Evolutionary conservation across 768 basidiomycete species (phyloP).

Genomic region (Psilocybe tampanensis): DNA sequence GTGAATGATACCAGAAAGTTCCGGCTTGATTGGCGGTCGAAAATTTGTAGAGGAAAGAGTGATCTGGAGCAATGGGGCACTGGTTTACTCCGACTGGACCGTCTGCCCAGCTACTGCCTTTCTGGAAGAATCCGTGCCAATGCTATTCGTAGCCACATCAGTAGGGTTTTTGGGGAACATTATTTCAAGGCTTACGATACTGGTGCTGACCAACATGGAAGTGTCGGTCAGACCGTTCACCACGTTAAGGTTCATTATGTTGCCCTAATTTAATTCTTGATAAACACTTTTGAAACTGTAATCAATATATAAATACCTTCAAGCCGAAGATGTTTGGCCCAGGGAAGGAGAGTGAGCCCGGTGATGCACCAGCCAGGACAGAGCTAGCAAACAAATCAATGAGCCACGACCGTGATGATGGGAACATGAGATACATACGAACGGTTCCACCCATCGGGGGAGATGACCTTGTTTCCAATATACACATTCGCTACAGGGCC

Average conservation of each 20-base stretch:
- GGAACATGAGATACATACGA: constrained; percentile 1
- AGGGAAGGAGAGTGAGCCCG: constrained; percentile 23
- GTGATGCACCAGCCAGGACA: constrained; percentile 19
- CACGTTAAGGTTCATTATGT: constrained; percentile 47
- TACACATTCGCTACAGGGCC: constrained; percentile 22
- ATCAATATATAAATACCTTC: constrained; percentile 21
- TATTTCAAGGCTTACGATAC: constrained; percentile 38
- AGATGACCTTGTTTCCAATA: constrained; percentile 14
- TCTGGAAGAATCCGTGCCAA: constrained; percentile 44
- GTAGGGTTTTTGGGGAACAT: background rate
- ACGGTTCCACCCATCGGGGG: constrained; percentile 20
- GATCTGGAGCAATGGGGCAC: constrained; percentile 39
- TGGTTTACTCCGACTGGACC: constrained; percentile 40
- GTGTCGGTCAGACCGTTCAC: constrained; percentile 44
- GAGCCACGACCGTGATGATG: background rate
- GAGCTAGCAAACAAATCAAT: constrained; percentile 1
- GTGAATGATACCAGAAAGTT: constrained; percentile 46
- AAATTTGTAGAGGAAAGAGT: constrained; percentile 33
- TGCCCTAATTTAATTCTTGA: constrained; percentile 25
- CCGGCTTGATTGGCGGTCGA: constrained; percentile 36
- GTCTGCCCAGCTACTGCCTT: constrained; percentile 39
- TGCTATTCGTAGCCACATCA: constrained; percentile 26
- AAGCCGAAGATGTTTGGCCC: constrained; percentile 30
- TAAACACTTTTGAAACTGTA: background rate
- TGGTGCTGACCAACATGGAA: constrained; percentile 49